Evolutionary conservation across 164 flowering plant species (phyloP), one percentile per base, ranked within the genome.

Genomic region (Magnolia kwangsiensis): DNA sequence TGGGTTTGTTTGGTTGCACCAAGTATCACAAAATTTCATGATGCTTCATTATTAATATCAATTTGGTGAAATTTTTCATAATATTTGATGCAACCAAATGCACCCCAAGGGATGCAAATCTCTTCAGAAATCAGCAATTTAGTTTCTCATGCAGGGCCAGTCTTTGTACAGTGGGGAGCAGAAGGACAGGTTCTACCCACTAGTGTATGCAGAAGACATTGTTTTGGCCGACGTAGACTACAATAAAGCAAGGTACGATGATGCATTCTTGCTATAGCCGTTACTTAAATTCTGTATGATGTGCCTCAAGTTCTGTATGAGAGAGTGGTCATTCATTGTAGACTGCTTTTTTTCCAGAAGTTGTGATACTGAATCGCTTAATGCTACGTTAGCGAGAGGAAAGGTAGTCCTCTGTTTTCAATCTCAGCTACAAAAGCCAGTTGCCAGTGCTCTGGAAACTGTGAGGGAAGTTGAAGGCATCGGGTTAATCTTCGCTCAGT

Each of bases 351-450:
- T 8, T 77, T 78, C 66, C 86, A 88, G 89, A 71, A 80, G 83
- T 29, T 86, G 89, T 67, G 83, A 77, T 29, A 24, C 37, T 9
- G 88, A 80, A 58, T 81, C 84, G 51, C 75, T 88, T 16, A 85
- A 85, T 80, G 82, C 81, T 1, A 85, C 89, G 19, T 77, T 85
- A 82, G 89, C 83, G 14, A 84, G 76, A 45, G 90, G 92, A 75
- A 87, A 89, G 74, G 84, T 89, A 69, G 80, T 89, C 58, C 82
- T 89, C 58, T 89, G 92, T 75, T 82, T 84, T 75, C 87, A 86
- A 67, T 75, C 88, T 71, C 80, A 78, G 45, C 19, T 70, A 9
- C 87, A 87, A 72, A 81, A 83, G 64, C 79, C 81, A 45, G 72
- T 78, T 21, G 20, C 61, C 14, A 65, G 51, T 45, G 86, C 87